Percentiles rank a stretch among this genome's conserved stretches.
These are phyloP conservation scores for Dryas integrifolia DNA, from an alignment of 331 rosid genomes.

Conservation along the genomic window DNA sequence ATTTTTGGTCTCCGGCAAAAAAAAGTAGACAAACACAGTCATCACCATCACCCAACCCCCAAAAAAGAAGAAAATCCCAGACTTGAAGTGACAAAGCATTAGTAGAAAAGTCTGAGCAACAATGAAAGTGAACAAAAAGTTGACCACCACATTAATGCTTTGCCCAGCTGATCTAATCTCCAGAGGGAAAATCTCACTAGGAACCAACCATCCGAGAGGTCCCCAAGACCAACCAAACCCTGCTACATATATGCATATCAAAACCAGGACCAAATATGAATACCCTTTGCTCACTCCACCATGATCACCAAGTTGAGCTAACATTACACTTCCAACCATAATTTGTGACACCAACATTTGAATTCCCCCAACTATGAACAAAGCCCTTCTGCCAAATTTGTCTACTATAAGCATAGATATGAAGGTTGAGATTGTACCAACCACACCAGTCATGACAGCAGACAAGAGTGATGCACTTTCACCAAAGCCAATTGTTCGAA, in stretches of 20 bases:
- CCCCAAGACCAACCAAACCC: constrained; percentile 70
- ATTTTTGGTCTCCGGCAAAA: constrained; percentile 64
- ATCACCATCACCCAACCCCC: constrained; percentile 56
- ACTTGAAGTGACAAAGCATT: constrained; percentile 52
- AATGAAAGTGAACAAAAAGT: constrained; percentile 48
- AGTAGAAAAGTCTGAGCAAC: constrained; percentile 53
- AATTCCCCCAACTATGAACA: constrained; percentile 58
- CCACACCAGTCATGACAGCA: constrained; percentile 51
- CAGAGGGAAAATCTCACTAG: constrained; percentile 52
- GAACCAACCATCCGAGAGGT: constrained; percentile 54
- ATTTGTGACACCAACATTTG: constrained; percentile 60
- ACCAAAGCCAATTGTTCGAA: constrained; percentile 62
- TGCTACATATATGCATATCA: constrained; percentile 49
- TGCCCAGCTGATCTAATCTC: constrained; percentile 56
- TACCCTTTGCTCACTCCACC: constrained; percentile 51
- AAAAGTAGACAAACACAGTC: constrained; percentile 46
- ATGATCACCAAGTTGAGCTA: constrained; percentile 49
- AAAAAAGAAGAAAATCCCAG: constrained; percentile 61
- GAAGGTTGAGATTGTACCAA: constrained; percentile 56
- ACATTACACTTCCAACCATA: constrained; percentile 49
- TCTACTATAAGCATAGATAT: constrained; percentile 68
- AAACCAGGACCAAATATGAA: constrained; percentile 43
- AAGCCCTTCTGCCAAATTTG: constrained; percentile 56
- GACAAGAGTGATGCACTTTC: constrained; percentile 63
- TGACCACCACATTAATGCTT: constrained; percentile 45